phyloP scores from a whole-genome alignment of 2,329 filamentous ascomycete genomes.

The Botrytis aclada region DNA sequence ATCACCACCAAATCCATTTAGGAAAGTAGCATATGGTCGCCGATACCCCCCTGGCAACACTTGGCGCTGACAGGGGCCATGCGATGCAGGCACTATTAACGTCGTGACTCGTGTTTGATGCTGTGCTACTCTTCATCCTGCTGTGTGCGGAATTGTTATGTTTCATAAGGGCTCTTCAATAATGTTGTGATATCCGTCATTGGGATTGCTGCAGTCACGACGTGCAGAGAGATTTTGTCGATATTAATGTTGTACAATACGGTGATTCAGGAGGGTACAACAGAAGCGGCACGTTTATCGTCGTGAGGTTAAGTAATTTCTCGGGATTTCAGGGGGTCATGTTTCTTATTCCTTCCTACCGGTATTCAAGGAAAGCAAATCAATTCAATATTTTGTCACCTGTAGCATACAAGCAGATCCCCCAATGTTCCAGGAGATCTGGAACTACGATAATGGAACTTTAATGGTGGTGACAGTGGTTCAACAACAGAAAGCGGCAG shows the following conservation, averaged over 20 bases:
- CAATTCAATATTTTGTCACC: background rate
- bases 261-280: background rate
- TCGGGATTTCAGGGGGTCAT: conserved; percentile 11
- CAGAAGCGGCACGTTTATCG: conserved; percentile 15
- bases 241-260: background rate
- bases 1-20: background rate
- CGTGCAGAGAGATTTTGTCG: background rate
- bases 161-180: background rate
- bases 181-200: background rate
- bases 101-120: conserved; percentile 14
- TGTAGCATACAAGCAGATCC: conserved; percentile 2
- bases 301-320: conserved; percentile 10
- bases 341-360: conserved; percentile 10
- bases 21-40: conserved; percentile 12
- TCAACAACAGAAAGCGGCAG: conserved; percentile 9
- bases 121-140: background rate
- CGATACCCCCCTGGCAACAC: conserved; percentile 12
- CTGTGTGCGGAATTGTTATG: background rate
- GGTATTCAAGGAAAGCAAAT: conserved; percentile 13
- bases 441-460: conserved; percentile 3
- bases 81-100: background rate
- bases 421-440: background rate
- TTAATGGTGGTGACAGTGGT: background rate
- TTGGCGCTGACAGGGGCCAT: conserved; percentile 8
- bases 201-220: background rate